A percentile compares a stretch with the other conserved stretches of the same genome.
Conservation (phyloP, 1,284 basidiomycete genomes). For the Prillingera fragicola region DNA sequence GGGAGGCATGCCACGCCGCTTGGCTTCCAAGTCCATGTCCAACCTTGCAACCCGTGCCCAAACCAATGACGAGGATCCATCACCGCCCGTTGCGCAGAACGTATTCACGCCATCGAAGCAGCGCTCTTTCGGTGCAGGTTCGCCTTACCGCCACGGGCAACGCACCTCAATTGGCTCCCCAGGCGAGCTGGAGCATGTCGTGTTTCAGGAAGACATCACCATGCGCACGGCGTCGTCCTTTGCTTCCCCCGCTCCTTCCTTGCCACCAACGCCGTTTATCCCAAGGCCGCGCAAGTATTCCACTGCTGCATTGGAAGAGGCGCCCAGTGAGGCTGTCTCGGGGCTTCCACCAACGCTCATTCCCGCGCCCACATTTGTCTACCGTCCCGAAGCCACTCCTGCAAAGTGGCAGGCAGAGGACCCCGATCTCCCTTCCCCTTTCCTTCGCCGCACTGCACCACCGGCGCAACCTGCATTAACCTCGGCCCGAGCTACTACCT, state of each 20-base stretch:
- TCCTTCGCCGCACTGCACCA: slow-evolving; percentile 27
- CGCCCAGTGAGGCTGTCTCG: too few relatives aligned
- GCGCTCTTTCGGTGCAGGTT: neutral
- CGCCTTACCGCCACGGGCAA: slow-evolving; percentile 2
- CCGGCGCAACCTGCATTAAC: neutral
- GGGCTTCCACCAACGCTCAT: slow-evolving; percentile 35
- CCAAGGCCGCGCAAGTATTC: slow-evolving; percentile 5
- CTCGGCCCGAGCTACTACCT: neutral
- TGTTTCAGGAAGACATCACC: slow-evolving; percentile 34
- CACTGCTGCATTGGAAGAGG: too few relatives aligned
- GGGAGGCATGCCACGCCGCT: slow-evolving; percentile 1
- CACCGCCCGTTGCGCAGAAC: neutral
- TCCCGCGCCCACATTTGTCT: slow-evolving; percentile 30
- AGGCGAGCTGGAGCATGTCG: slow-evolving; percentile 28
- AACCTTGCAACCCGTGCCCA: slow-evolving; percentile 35
- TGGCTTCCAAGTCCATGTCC: slow-evolving; percentile 40
- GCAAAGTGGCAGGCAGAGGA: slow-evolving; percentile 42
- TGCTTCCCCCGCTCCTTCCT: slow-evolving; percentile 23
- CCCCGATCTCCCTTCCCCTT: slow-evolving; percentile 40
- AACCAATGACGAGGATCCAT: slow-evolving; percentile 19
- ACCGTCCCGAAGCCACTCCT: slow-evolving; percentile 39
- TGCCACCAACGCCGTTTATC: slow-evolving; percentile 13
- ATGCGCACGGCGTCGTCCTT: slow-evolving; percentile 35
- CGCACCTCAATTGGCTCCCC: slow-evolving; percentile 41
- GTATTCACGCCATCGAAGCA: slow-evolving; percentile 5